phyloP scores from a whole-genome alignment of 257 asterid species.

The Datura wrightii region DNA sequence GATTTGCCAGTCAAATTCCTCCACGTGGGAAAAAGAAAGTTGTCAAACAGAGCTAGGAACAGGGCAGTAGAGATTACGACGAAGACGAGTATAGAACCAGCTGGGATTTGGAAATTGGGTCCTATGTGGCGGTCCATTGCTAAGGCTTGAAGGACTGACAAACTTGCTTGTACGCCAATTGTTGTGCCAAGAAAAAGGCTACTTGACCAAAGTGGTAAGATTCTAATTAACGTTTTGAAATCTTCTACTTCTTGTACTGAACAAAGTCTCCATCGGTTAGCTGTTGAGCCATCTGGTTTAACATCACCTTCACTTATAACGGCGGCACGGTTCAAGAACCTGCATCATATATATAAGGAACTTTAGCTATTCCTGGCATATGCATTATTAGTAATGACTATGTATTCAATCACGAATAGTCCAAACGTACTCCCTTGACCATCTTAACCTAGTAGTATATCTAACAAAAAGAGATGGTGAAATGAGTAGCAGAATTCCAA shows the following conservation, averaged over 20 bases:
- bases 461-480: too few relatives aligned
- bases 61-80: constrained; percentile 26
- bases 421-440: too few relatives aligned
- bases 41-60: constrained; percentile 17
- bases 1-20: constrained; percentile 8
- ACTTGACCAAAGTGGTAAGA: constrained; percentile 40
- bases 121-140: constrained; percentile 39
- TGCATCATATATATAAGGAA: neutral
- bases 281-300: constrained; percentile 26
- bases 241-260: constrained; percentile 37
- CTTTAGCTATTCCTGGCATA: too few relatives aligned
- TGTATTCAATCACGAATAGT: too few relatives aligned
- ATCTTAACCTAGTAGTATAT: too few relatives aligned
- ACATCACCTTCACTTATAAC: constrained; percentile 30
- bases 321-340: constrained; percentile 42
- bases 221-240: constrained; percentile 33
- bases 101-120: constrained; percentile 39
- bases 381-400: too few relatives aligned
- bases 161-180: constrained; percentile 26
- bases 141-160: constrained; percentile 37
- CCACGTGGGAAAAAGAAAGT: constrained; percentile 31
- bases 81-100: constrained; percentile 30
- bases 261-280: constrained; percentile 34
- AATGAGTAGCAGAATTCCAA: too few relatives aligned
- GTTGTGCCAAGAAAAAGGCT: constrained; percentile 29